Evolutionary conservation across 2,329 filamentous ascomycete species (phyloP).

Genomic region (Fusarium tricinctum): DNA sequence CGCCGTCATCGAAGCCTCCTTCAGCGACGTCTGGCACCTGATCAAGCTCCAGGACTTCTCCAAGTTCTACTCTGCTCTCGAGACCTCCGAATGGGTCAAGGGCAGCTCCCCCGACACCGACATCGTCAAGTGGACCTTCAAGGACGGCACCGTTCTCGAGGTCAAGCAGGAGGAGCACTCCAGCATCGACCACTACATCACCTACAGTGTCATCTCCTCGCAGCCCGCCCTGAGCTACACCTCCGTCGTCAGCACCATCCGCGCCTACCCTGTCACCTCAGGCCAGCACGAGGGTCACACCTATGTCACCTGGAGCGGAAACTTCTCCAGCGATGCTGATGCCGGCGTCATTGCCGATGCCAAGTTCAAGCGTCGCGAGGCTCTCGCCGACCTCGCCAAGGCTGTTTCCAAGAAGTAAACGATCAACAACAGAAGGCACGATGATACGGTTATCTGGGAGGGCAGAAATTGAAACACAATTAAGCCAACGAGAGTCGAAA

Average conservation of each 20-base stretch:
- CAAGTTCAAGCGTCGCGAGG: conserved; percentile 82
- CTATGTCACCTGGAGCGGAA: conserved; percentile 77
- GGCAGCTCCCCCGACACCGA: conserved; percentile 74
- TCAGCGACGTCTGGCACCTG: conserved; percentile 78
- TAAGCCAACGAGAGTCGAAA: background rate
- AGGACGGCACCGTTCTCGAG: conserved; percentile 76
- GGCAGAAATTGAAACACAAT: background rate
- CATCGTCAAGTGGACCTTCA: conserved; percentile 78
- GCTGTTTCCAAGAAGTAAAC: conserved; percentile 55
- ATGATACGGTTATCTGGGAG: background rate
- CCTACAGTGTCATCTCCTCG: conserved; percentile 78
- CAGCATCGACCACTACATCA: conserved; percentile 81
- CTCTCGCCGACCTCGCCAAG: conserved; percentile 74
- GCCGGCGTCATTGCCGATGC: conserved; percentile 80
- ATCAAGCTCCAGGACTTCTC: conserved; percentile 80
- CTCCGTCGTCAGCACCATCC: conserved; percentile 75
- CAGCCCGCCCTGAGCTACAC: conserved; percentile 76
- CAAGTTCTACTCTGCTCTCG: conserved; percentile 75
- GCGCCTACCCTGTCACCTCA: conserved; percentile 75
- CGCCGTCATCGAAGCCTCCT: conserved; percentile 76
- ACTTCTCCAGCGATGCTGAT: conserved; percentile 79
- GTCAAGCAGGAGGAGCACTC: conserved; percentile 84
- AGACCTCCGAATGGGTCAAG: conserved; percentile 72
- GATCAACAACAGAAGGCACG: background rate
- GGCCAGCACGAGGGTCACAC: conserved; percentile 74